Conservation (phyloP, 371 early-diverging fungal genomes). For the Syncephalastrum monosporum region DNA sequence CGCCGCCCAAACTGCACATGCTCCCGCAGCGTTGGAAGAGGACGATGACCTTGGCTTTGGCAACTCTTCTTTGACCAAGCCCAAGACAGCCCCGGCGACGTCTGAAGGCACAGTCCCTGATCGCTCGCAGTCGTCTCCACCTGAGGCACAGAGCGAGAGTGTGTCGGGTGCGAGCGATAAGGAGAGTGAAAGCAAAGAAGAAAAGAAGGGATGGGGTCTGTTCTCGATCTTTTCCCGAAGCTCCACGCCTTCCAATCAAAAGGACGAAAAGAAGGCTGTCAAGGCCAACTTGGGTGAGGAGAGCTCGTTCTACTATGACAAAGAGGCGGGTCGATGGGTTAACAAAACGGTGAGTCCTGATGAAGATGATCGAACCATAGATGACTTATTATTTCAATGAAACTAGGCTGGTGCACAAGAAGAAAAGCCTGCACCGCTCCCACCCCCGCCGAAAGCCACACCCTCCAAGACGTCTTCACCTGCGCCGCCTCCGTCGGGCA, state of each 20-base stretch:
- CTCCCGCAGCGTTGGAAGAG: slow-evolving; percentile 18
- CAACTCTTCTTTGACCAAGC: slow-evolving; percentile 34
- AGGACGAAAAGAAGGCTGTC: slow-evolving; percentile 49
- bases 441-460: slow-evolving; percentile 4
- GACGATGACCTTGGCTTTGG: slow-evolving; percentile 62
- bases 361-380: no score
- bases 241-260: slow-evolving; percentile 36
- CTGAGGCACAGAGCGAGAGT: not conserved
- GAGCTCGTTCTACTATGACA: slow-evolving; percentile 68
- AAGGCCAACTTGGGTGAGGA: slow-evolving; percentile 72
- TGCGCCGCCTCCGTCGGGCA: slow-evolving; percentile 22
- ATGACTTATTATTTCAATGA: no score
- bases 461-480: slow-evolving; percentile 1
- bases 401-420: no score
- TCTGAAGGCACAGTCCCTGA: slow-evolving; percentile 9
- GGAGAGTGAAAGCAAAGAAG: slow-evolving; percentile 17
- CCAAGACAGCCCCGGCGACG: slow-evolving; percentile 12
- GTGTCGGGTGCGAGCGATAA: slow-evolving; percentile 7
- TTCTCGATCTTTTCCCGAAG: slow-evolving; percentile 47
- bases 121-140: slow-evolving; percentile 1
- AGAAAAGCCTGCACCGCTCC: not conserved
- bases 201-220: slow-evolving; percentile 49
- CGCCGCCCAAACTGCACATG: not conserved
- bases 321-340: slow-evolving; percentile 60
- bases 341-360: slow-evolving; percentile 42